Base-by-base conservation (phyloP, 352 stramenopile species). In the Phytophthora tubulina region DNA sequence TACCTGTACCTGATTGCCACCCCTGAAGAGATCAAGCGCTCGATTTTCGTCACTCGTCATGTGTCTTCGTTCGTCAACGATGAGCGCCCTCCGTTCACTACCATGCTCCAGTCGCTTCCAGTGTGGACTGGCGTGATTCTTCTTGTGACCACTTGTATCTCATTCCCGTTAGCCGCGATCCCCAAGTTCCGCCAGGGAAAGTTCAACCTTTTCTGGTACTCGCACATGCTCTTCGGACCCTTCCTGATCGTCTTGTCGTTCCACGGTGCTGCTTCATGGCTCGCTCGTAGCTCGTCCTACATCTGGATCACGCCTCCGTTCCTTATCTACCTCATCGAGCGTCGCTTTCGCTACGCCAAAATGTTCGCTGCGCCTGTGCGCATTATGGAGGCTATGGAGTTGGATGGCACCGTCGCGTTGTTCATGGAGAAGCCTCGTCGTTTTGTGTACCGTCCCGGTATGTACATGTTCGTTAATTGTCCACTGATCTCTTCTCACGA, bases 381-480 rank as follows among this genome's bases (percentile, higher is more conserved):
- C 41, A 91, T 93, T 59, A 83, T 90, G 70, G 81, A 92, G 44
- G 85, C 81, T 3, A 79, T 86, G 58, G 81, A 89, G 45, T 66
- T 92, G n/a, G 81, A 91, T 35, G 78, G 86, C n/a, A 90, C 84
- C 1, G 72, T 86, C 31, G 85, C 85, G 0, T 65, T 95, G 59
- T 93, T 91, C 67, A 91, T 95, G 73, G 84, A 93, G 58, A 93
- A 92, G 55, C 85, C 88, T 7, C 78, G 81, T 56, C 78, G 78
- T n/a, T 93, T 95, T 58, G 78, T 81, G 31, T 93, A 91, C 73
- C 79, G 78, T 6, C 88, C 88, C 1, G 88, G 88, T 17, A 93
- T 95, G 88, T 98, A 98, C 73, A 78, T 93, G 56, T 97, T 96
- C 61, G 78, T 98, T 52, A 95, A 97, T 66, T 81, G 92, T 31